A percentile compares a stretch with the other conserved stretches of the same genome.
phyloP scores from a whole-genome alignment of 495 filamentous ascomycete genomes.

The Elasticomyces elasticus region DNA sequence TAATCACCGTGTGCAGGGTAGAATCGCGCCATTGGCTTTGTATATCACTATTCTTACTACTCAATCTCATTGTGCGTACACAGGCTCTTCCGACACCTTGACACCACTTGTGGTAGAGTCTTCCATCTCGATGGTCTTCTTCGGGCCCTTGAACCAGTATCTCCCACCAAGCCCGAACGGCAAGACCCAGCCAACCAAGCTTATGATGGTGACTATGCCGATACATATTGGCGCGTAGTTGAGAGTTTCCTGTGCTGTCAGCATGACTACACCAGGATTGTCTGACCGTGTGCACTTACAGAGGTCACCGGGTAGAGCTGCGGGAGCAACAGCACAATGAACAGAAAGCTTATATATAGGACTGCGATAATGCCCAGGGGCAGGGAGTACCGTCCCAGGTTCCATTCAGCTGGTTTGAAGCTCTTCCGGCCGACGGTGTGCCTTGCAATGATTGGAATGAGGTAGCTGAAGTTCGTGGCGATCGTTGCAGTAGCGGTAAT shows the following conservation, averaged over 20 bases:
- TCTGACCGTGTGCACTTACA: not conserved
- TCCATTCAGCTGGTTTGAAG: slow-evolving; percentile 30
- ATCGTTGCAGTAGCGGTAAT: slow-evolving; percentile 31
- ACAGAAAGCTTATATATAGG: slow-evolving; percentile 8
- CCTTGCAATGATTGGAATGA: slow-evolving; percentile 29
- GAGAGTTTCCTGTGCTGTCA: not conserved
- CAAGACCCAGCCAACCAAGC: slow-evolving; percentile 5
- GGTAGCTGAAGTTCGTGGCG: slow-evolving; percentile 29
- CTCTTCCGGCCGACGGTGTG: slow-evolving; percentile 27
- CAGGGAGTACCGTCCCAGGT: slow-evolving; percentile 21
- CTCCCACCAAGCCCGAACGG: slow-evolving; percentile 5
- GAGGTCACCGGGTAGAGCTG: slow-evolving; percentile 12
- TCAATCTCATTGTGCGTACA: too few species aligned
- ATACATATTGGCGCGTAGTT: slow-evolving; percentile 11
- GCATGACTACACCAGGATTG: not conserved
- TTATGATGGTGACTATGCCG: slow-evolving; percentile 5
- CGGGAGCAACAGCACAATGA: slow-evolving; percentile 7
- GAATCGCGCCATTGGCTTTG: too few species aligned
- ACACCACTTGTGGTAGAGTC: not conserved
- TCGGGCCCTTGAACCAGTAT: slow-evolving; percentile 9
- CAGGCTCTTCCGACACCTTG: not conserved
- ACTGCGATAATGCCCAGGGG: slow-evolving; percentile 1
- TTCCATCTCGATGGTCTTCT: slow-evolving; percentile 4
- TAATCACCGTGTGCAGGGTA: too few species aligned
- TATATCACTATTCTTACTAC: too few species aligned